Conservation (phyloP, 805 yeast species). For the Hanseniaspora mollemarum region DNA sequence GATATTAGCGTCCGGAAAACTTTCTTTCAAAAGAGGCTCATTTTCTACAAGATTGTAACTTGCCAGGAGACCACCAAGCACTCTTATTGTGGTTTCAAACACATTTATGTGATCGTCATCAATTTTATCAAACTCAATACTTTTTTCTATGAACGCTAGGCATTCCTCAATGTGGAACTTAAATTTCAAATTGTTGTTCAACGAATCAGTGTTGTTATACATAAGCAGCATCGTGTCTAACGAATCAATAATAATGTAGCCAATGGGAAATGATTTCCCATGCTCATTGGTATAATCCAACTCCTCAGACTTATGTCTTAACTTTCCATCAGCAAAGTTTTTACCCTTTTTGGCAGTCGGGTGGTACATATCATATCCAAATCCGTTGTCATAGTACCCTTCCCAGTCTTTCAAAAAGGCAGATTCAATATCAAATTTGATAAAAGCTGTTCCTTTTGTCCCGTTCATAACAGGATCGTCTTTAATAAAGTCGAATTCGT, state of each 20-base stretch:
- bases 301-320: not conserved
- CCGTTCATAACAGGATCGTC: not conserved
- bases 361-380: conserved; percentile 72
- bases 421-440: conserved; percentile 41
- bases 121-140: conserved; percentile 51
- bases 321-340: not conserved
- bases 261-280: conserved; percentile 47
- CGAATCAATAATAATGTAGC: conserved; percentile 87
- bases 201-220: conserved; percentile 36
- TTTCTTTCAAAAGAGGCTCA: conserved; percentile 30
- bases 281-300: conserved; percentile 54
- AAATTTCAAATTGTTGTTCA: conserved; percentile 22
- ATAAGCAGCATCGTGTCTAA: conserved; percentile 72
- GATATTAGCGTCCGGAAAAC: conserved; percentile 30
- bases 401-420: conserved; percentile 69
- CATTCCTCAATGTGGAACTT: conserved; percentile 53
- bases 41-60: conserved; percentile 55
- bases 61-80: conserved; percentile 85
- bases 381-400: conserved; percentile 60
- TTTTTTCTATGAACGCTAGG: conserved; percentile 61
- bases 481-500: not conserved
- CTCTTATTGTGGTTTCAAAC: conserved; percentile 88
- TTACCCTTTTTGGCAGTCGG: conserved; percentile 54
- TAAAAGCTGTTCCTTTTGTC: not conserved
- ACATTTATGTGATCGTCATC: conserved; percentile 60